phyloP scores from a whole-genome alignment of 148 eudicot genomes.

The Euryodendron excelsum region DNA sequence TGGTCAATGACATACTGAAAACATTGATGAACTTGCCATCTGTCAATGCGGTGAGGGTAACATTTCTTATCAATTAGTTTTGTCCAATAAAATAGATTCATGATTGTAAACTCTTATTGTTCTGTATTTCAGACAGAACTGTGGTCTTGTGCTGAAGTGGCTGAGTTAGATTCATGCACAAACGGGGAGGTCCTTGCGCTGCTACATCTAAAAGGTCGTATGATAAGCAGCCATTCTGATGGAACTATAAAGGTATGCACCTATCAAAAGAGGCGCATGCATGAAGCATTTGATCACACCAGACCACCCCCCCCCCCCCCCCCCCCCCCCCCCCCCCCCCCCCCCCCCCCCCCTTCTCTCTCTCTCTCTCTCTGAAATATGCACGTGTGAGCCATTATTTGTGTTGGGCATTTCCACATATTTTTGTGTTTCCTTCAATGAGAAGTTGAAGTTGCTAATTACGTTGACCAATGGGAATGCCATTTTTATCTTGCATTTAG shows the following conservation, averaged over 20 bases:
- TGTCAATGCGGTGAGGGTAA: constrained; percentile 40
- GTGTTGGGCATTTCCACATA: background rate
- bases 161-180: constrained; percentile 38
- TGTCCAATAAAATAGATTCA: background rate
- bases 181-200: constrained; percentile 47
- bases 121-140: constrained; percentile 38
- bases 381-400: no score
- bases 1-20: constrained; percentile 42
- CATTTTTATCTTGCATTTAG: constrained; percentile 19
- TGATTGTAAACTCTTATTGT: background rate
- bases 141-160: constrained; percentile 45
- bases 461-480: background rate
- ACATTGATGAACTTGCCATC: constrained; percentile 50
- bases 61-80: background rate
- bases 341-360: no score
- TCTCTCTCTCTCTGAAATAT: constrained; percentile 3
- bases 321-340: no score
- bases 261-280: background rate
- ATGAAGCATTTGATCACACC: no score
- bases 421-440: background rate
- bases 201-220: constrained; percentile 32
- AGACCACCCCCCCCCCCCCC: no score
- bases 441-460: background rate
- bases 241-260: constrained; percentile 50
- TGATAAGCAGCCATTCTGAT: constrained; percentile 54